Conservation (phyloP, 129 eudicot species). For the Saussurea involucrata region DNA sequence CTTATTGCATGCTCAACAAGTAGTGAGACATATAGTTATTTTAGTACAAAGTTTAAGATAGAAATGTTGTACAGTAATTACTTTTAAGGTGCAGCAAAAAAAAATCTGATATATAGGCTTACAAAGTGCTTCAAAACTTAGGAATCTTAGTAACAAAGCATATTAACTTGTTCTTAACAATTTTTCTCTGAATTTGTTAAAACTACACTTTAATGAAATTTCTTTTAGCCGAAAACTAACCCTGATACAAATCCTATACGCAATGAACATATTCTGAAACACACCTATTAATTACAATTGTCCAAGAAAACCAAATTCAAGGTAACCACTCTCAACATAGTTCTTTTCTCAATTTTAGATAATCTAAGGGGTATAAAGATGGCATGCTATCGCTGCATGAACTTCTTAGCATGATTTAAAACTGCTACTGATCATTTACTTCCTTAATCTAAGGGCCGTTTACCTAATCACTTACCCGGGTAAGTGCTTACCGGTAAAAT, state of each 20-base stretch:
- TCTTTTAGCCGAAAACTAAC: neutral
- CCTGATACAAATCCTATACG: no score
- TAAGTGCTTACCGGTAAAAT: no score
- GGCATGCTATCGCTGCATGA: neutral
- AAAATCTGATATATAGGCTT: neutral
- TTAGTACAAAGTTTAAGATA: neutral
- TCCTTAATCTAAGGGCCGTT: neutral
- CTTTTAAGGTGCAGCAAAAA: neutral
- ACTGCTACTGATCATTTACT: neutral
- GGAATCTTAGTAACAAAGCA: neutral
- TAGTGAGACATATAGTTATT: neutral
- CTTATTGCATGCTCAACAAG: neutral
- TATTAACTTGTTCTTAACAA: neutral
- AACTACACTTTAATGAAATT: neutral
- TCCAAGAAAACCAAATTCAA: neutral
- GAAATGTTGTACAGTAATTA: neutral
- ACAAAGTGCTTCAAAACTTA: neutral
- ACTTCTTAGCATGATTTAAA: neutral
- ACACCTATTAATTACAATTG: neutral
- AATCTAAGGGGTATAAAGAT: neutral
- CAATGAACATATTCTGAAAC: neutral
- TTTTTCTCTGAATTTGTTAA: neutral
- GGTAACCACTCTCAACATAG: neutral
- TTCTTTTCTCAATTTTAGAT: neutral
- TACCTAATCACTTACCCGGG: no score